Conservation (phyloP, 2,329 filamentous ascomycete species). For the Arthrobotrys entomopaga region DNA sequence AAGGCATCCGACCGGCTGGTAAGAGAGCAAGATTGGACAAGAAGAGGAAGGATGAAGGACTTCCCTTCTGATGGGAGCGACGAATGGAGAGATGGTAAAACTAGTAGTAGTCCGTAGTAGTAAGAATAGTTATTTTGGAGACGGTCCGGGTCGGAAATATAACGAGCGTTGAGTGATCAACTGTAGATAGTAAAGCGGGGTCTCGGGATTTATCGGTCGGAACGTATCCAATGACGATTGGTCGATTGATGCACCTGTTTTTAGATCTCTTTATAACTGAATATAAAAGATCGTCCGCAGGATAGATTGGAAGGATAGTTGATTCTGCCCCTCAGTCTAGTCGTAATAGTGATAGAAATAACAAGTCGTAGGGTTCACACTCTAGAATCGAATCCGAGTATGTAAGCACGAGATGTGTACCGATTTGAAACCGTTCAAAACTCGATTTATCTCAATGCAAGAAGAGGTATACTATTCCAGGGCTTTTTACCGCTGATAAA, state of each 20-base stretch:
- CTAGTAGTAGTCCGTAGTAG: not conserved
- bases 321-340: no score
- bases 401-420: constrained; percentile 14
- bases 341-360: not conserved
- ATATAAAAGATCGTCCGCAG: not conserved
- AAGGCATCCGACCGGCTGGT: constrained; percentile 72
- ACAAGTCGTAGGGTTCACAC: not conserved
- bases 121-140: not conserved
- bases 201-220: constrained; percentile 9
- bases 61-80: constrained; percentile 30
- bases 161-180: constrained; percentile 12
- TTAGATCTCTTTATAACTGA: constrained; percentile 4
- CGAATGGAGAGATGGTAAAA: not conserved
- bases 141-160: constrained; percentile 1
- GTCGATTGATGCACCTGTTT: no score
- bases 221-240: no score
- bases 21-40: constrained; percentile 13
- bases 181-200: not conserved
- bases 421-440: constrained; percentile 26
- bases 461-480: no score
- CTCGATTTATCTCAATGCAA: constrained; percentile 12
- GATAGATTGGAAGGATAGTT: no score
- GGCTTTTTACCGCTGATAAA: no score
- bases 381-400: not conserved
- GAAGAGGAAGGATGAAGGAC: not conserved